phyloP scores from a whole-genome alignment of 257 asterid species.

The Solanum peruvianum region DNA sequence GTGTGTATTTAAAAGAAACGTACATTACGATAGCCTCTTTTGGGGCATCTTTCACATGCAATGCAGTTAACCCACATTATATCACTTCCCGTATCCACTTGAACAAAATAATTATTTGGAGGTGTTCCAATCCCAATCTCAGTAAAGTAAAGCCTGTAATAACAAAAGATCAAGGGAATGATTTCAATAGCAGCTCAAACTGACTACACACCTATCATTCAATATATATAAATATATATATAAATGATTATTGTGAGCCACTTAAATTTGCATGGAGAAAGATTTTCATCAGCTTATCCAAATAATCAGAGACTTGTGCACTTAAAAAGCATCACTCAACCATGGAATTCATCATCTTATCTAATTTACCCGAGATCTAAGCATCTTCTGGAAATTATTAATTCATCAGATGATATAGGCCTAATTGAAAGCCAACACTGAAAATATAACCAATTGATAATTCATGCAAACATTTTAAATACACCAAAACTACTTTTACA shows the following conservation, averaged over 20 bases:
- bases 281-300: not conserved
- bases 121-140: conserved; percentile 94
- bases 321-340: not conserved
- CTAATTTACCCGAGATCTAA: not conserved
- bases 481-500: not conserved
- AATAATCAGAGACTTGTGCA: not conserved
- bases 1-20: conserved; percentile 11
- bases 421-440: not conserved
- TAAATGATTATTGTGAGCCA: not conserved
- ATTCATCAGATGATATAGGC: not conserved
- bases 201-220: not conserved
- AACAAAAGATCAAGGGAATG: not conserved
- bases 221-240: not conserved
- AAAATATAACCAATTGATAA: not conserved
- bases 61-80: conserved; percentile 96
- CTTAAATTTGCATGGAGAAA: not conserved
- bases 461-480: not conserved
- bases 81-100: conserved; percentile 97
- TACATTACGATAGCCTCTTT: conserved; percentile 88
- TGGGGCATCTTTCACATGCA: conserved; percentile 74
- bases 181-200: not conserved
- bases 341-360: not conserved
- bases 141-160: conserved; percentile 87
- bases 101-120: conserved; percentile 81
- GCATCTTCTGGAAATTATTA: not conserved